Percentiles rank a stretch among this genome's conserved stretches.
These are phyloP conservation scores for Globisporangium abappressorium DNA, from an alignment of 352 stramenopile species.

Conservation along the genomic window DNA sequence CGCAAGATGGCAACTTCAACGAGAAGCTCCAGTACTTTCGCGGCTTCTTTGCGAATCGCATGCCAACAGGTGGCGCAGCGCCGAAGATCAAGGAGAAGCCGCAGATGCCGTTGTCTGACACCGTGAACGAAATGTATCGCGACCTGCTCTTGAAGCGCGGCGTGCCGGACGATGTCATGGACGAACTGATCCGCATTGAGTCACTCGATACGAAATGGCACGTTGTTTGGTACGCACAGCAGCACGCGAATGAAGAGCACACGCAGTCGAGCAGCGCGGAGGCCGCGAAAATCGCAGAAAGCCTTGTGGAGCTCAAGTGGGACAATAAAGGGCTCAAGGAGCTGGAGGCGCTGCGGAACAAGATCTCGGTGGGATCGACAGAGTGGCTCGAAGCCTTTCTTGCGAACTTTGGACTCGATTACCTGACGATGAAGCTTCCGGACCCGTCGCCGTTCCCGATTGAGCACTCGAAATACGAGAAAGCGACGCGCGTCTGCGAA, in stretches of 20 bases:
- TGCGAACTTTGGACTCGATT: conserved; percentile 72
- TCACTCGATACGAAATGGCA: conserved; percentile 85
- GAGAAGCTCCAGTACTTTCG: conserved; percentile 86
- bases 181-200: conserved; percentile 82
- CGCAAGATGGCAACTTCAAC: conserved; percentile 78
- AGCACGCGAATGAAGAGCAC: conserved; percentile 76
- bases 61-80: conserved; percentile 64
- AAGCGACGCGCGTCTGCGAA: conserved; percentile 71
- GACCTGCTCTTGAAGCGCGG: conserved; percentile 75
- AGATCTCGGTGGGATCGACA: conserved; percentile 63
- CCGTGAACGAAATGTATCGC: conserved; percentile 86
- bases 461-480: conserved; percentile 77
- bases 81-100: conserved; percentile 73
- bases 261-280: conserved; percentile 52
- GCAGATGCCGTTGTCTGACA: conserved; percentile 51
- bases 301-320: conserved; percentile 79
- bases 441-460: conserved; percentile 80
- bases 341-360: conserved; percentile 62
- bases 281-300: conserved; percentile 67
- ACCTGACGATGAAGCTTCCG: conserved; percentile 84
- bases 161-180: conserved; percentile 81
- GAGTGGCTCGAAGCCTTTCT: conserved; percentile 83
- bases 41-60: conserved; percentile 79
- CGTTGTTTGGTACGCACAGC: conserved; percentile 80
- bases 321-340: conserved; percentile 78